Evolutionary conservation across 2,329 filamentous ascomycete genomes (phyloP).

Genomic region (Canariomyces notabilis): DNA sequence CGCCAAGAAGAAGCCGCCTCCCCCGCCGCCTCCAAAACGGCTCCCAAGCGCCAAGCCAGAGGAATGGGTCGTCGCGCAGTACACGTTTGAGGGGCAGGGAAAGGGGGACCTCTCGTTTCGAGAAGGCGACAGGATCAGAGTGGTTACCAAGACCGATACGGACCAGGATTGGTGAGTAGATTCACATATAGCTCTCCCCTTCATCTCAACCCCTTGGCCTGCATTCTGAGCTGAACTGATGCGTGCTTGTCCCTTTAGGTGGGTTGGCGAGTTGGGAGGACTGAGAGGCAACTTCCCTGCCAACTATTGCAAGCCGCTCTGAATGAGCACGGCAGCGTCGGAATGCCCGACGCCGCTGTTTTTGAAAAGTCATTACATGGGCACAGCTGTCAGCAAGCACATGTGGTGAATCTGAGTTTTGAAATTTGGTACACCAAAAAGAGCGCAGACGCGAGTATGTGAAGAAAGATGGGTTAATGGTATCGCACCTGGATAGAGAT

Average conservation of each 20-base stretch:
- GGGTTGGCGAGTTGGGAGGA: slow-evolving; percentile 72
- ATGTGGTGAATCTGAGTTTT: no score
- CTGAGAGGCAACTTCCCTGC: slow-evolving; percentile 70
- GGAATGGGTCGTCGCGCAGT: slow-evolving; percentile 66
- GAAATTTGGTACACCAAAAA: no score
- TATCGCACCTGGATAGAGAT: no score
- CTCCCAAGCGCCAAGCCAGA: slow-evolving; percentile 43
- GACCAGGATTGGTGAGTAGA: slow-evolving; percentile 65
- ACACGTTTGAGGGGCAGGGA: slow-evolving; percentile 67
- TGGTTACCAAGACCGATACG: slow-evolving; percentile 72
- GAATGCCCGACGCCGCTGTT: no score
- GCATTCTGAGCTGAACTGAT: background rate
- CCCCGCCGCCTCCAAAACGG: slow-evolving; percentile 63
- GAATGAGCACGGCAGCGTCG: no score
- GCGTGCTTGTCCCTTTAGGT: slow-evolving; percentile 31
- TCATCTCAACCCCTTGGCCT: no score
- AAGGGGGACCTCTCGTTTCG: slow-evolving; percentile 67
- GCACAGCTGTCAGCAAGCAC: no score
- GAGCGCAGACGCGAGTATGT: no score
- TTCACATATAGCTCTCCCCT: background rate
- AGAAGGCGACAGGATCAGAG: slow-evolving; percentile 71
- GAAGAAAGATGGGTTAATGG: no score
- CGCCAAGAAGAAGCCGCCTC: slow-evolving; percentile 67
- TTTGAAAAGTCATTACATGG: no score
- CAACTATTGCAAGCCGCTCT: slow-evolving; percentile 59